A percentile compares a stretch with the other conserved stretches of the same genome.
Evolutionary conservation across 768 basidiomycete genomes (phyloP).

Genomic region (Auriscalpium vulgare): DNA sequence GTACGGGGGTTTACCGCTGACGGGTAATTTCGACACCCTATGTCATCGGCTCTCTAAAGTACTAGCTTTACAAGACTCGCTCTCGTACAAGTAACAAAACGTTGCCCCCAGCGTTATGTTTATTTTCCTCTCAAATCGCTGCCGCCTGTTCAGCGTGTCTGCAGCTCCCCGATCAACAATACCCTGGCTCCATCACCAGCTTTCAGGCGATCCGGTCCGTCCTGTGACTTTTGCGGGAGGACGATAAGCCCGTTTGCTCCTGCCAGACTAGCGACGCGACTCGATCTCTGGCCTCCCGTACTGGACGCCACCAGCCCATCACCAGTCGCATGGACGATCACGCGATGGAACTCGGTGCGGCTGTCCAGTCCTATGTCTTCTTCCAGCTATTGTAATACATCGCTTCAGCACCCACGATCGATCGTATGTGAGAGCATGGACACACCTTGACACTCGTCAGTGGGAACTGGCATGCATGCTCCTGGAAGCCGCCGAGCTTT

Average conservation of each 20-base stretch:
- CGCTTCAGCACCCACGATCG: constrained; percentile 1
- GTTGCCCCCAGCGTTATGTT: too few species aligned
- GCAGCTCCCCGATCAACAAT: constrained; percentile 63
- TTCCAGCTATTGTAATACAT: constrained; percentile 35
- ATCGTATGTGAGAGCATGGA: neutral
- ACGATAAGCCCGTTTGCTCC: constrained; percentile 76
- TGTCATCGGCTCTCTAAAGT: too few species aligned
- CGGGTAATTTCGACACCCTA: too few species aligned
- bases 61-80: too few species aligned
- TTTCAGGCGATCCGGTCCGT: constrained; percentile 31
- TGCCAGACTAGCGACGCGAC: constrained; percentile 69
- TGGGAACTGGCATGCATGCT: constrained; percentile 45
- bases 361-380: constrained; percentile 59
- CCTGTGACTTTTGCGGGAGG: constrained; percentile 40
- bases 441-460: constrained; percentile 58
- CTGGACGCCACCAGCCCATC: constrained; percentile 58
- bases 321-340: constrained; percentile 38
- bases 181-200: constrained; percentile 51
- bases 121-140: too few species aligned
- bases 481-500: constrained; percentile 60
- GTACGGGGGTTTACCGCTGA: too few species aligned
- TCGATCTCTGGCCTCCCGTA: constrained; percentile 84
- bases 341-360: constrained; percentile 80
- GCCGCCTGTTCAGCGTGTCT: constrained; percentile 8
- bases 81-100: too few species aligned